These are phyloP conservation scores for Backusella macrospora DNA, from an alignment of 192 early-diverging fungal genomes.

Conservation along the genomic window DNA sequence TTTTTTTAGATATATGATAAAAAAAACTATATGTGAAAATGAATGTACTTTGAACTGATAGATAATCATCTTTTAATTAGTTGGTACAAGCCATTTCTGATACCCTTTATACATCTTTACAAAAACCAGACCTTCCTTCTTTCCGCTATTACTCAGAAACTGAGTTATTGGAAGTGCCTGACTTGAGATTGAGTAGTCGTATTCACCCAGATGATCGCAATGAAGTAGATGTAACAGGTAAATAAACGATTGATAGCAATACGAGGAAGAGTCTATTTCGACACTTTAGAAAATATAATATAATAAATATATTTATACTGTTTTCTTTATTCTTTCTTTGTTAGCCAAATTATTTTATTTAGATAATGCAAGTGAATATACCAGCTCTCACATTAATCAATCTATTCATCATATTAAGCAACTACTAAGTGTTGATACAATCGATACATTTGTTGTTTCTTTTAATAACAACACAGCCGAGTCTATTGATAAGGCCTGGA, in stretches of 20 bases:
- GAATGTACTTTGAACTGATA: neutral
- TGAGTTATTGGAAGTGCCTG: slow-evolving; percentile 45
- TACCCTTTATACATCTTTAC: slow-evolving; percentile 46
- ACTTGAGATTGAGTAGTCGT: slow-evolving; percentile 45
- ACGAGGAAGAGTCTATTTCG: slow-evolving; percentile 2
- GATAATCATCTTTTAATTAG: slow-evolving; percentile 30
- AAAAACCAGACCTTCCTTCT: slow-evolving; percentile 35
- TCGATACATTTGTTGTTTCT: slow-evolving; percentile 40
- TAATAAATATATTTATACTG: neutral
- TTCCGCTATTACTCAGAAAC: slow-evolving; percentile 46
- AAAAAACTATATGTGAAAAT: neutral
- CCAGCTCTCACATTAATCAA: slow-evolving; percentile 17
- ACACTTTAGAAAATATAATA: slow-evolving; percentile 31
- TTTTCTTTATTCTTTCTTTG: slow-evolving; percentile 36
- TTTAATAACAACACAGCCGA: slow-evolving; percentile 23
- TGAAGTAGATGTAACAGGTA: slow-evolving; percentile 38
- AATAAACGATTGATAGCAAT: neutral
- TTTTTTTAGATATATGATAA: neutral
- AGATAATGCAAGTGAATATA: neutral
- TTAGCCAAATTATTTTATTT: slow-evolving; percentile 43
- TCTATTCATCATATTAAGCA: slow-evolving; percentile 30
- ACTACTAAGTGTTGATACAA: slow-evolving; percentile 31
- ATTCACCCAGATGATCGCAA: slow-evolving; percentile 33
- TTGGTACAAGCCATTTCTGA: slow-evolving; percentile 50
- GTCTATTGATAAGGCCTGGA: slow-evolving; percentile 39